These are phyloP conservation scores for Pleurotus tuoliensis DNA, from an alignment of 768 basidiomycete species.

Conservation along the genomic window DNA sequence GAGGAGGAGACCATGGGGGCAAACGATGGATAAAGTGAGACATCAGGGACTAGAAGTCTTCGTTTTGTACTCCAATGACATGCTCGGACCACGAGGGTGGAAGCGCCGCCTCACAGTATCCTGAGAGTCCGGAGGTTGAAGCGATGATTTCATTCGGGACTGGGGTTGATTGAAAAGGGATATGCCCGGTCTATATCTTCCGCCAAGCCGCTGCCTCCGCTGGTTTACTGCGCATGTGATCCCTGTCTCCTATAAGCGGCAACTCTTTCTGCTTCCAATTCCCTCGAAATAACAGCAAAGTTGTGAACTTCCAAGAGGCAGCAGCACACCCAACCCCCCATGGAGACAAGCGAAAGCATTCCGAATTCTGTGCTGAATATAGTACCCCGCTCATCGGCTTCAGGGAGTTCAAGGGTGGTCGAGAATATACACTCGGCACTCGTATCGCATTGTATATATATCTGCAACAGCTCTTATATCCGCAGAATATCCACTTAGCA, in stretches of 20 bases:
- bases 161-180: background rate
- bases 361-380: no score
- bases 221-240: conserved; percentile 7
- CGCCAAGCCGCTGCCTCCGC: no score
- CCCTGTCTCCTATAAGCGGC: background rate
- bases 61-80: conserved; percentile 33
- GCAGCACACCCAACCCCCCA: no score
- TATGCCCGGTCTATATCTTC: no score
- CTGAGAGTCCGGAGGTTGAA: conserved; percentile 6
- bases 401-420: background rate
- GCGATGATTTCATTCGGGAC: conserved; percentile 6
- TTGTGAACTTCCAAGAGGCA: background rate
- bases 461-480: background rate
- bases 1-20: background rate
- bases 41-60: conserved; percentile 36
- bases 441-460: background rate
- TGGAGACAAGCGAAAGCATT: no score
- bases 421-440: background rate
- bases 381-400: no score
- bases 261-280: background rate
- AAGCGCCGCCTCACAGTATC: conserved; percentile 7
- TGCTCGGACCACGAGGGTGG: conserved; percentile 36
- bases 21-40: background rate
- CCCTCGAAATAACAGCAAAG: background rate
- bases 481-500: conserved; percentile 1